Evolutionary conservation across 2,329 filamentous ascomycete species (phyloP).

Genomic region (Bipolaris victoriae): DNA sequence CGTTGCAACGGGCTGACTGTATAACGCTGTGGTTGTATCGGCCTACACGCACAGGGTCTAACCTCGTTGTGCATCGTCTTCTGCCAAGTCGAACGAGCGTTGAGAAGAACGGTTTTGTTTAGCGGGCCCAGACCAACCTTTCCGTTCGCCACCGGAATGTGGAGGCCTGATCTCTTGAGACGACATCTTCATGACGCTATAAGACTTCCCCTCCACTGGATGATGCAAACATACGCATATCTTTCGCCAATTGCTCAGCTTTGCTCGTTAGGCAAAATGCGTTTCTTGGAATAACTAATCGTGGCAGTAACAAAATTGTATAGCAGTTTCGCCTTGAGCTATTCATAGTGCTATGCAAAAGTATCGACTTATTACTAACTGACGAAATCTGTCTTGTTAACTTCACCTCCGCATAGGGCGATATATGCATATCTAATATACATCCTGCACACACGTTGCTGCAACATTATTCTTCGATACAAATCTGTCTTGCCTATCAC

Average conservation of each 20-base stretch:
- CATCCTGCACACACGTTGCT: too few relatives aligned
- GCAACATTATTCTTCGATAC: too few relatives aligned
- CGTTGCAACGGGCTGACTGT: background rate
- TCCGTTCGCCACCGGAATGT: conserved; percentile 8
- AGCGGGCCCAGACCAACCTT: conserved; percentile 12
- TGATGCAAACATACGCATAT: background rate
- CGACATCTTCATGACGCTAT: background rate
- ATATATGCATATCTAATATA: too few relatives aligned
- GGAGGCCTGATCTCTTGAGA: background rate
- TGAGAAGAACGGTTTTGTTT: conserved; percentile 7
- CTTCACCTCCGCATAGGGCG: too few relatives aligned
- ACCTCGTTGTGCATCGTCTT: background rate
- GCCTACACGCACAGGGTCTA: conserved; percentile 1
- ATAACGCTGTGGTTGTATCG: background rate
- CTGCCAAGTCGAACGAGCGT: conserved; percentile 2
- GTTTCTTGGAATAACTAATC: too few relatives aligned
- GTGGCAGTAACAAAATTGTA: background rate
- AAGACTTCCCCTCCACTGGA: background rate
- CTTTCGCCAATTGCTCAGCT: background rate
- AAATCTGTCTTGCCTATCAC: too few relatives aligned
- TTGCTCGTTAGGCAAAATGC: background rate
- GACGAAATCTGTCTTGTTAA: background rate
- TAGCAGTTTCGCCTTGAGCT: background rate
- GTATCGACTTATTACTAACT: too few relatives aligned
- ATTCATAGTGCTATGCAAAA: too few relatives aligned